Percentiles rank a stretch among this genome's conserved stretches.
These are phyloP conservation scores for Scutellaria baicalensis DNA, from an alignment of 257 asterid species.

Conservation along the genomic window DNA sequence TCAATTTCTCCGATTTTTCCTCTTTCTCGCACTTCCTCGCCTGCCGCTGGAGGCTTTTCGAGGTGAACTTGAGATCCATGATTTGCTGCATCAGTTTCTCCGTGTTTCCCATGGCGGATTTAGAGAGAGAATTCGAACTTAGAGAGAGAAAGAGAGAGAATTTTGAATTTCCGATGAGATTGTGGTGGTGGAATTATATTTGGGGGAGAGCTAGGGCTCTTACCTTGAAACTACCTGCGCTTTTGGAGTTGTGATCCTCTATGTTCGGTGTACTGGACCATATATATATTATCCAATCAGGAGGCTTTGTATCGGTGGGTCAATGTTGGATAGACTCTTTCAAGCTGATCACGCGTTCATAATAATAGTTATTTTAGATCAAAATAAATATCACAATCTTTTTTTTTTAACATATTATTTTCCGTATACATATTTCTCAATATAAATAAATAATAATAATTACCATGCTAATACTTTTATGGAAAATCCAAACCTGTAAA, in stretches of 20 bases:
- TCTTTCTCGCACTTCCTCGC: conserved; percentile 92
- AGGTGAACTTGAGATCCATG: conserved; percentile 90
- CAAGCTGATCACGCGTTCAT: background rate
- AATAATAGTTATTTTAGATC: too few relatives aligned
- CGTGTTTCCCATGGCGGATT: conserved; percentile 66
- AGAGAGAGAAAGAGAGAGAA: background rate
- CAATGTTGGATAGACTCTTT: background rate
- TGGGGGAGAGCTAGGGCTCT: conserved; percentile 7
- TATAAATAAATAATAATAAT: too few relatives aligned
- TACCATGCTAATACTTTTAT: too few relatives aligned
- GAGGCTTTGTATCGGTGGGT: too few relatives aligned
- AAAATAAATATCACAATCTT: too few relatives aligned
- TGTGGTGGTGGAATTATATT: background rate
- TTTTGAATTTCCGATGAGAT: background rate
- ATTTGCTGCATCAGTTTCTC: conserved; percentile 90
- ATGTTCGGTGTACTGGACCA: background rate
- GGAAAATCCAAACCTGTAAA: background rate
- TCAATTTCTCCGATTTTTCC: conserved; percentile 83
- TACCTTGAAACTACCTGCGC: background rate
- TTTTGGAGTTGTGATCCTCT: background rate
- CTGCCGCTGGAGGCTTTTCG: conserved; percentile 81
- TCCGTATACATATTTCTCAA: background rate
- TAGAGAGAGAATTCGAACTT: conserved; percentile 5
- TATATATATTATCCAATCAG: background rate
- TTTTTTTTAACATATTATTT: too few relatives aligned